Percentiles rank a stretch among this genome's conserved stretches.
Evolutionary conservation across 495 filamentous ascomycete genomes (phyloP).

Genomic region (Pyrenula aspistea): DNA sequence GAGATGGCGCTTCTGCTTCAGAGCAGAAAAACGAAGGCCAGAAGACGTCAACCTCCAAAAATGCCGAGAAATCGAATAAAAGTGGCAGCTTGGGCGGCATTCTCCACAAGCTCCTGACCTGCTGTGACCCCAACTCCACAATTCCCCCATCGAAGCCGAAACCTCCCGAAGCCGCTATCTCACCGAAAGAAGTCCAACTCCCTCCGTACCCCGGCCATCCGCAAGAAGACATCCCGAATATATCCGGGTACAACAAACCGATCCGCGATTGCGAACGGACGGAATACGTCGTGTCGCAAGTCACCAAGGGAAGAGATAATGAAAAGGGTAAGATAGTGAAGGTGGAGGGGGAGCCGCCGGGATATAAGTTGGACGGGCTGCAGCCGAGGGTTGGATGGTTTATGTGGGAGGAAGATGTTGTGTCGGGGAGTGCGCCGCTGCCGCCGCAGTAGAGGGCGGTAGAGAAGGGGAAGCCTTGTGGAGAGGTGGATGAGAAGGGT

Average conservation of each 20-base stretch:
- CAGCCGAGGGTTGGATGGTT: slow-evolving; percentile 28
- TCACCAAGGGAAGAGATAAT: neutral
- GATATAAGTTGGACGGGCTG: slow-evolving; percentile 18
- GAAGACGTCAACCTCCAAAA: neutral
- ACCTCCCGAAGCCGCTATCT: neutral
- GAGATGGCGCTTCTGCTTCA: neutral
- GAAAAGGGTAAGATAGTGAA: neutral
- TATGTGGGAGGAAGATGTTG: slow-evolving; percentile 15
- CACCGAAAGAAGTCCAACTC: neutral
- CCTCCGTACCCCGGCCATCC: neutral
- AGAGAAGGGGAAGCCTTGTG: neutral
- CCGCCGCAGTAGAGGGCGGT: neutral
- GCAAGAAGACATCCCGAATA: neutral
- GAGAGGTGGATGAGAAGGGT: neutral
- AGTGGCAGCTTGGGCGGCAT: neutral
- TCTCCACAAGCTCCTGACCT: neutral
- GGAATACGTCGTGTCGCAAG: neutral
- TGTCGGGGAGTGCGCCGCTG: neutral
- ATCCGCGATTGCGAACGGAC: neutral
- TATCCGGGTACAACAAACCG: neutral
- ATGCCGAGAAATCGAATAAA: neutral
- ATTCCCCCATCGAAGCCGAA: slow-evolving; percentile 1
- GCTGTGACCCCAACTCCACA: neutral
- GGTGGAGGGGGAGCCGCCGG: slow-evolving; percentile 2
- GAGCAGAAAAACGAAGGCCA: neutral